These are phyloP conservation scores for Paxillus ammoniavirescens DNA, from an alignment of 768 basidiomycete genomes.

Conservation along the genomic window DNA sequence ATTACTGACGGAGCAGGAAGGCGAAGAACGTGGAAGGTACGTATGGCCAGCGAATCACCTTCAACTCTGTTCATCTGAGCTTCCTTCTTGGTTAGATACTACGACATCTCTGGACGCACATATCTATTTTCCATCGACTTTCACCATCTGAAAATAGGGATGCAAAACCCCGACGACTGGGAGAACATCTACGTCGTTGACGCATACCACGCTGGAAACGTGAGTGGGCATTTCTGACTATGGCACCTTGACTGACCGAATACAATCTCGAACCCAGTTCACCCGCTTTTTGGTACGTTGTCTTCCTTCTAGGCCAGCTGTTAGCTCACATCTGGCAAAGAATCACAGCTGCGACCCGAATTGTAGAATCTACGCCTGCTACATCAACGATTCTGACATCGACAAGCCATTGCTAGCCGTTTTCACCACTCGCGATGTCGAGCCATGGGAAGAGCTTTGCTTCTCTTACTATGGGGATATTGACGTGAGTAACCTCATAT, in stretches of 20 bases:
- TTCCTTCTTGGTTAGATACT: conserved; percentile 45
- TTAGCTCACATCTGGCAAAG: conserved; percentile 36
- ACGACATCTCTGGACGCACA: conserved; percentile 70
- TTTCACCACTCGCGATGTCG: conserved; percentile 65
- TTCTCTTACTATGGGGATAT: conserved; percentile 73
- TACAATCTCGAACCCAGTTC: conserved; percentile 49
- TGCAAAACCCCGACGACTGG: conserved; percentile 24
- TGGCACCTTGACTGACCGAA: background rate
- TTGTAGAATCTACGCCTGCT: conserved; percentile 64
- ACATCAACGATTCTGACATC: conserved; percentile 75
- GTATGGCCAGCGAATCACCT: conserved; percentile 20
- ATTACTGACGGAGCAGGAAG: conserved; percentile 64
- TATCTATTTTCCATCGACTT: conserved; percentile 86
- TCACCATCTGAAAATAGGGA: conserved; percentile 50
- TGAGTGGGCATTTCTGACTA: conserved; percentile 36
- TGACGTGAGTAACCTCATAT: conserved; percentile 28
- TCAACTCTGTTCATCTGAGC: background rate
- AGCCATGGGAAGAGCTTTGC: conserved; percentile 66
- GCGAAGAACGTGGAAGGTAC: conserved; percentile 65
- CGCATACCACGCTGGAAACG: conserved; percentile 86
- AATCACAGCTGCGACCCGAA: conserved; percentile 95
- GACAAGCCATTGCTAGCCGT: conserved; percentile 67
- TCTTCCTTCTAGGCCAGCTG: background rate
- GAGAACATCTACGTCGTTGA: conserved; percentile 61
- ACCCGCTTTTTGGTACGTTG: conserved; percentile 76